These are phyloP conservation scores for Salvia splendens DNA, from an alignment of 257 asterid genomes.

Conservation along the genomic window DNA sequence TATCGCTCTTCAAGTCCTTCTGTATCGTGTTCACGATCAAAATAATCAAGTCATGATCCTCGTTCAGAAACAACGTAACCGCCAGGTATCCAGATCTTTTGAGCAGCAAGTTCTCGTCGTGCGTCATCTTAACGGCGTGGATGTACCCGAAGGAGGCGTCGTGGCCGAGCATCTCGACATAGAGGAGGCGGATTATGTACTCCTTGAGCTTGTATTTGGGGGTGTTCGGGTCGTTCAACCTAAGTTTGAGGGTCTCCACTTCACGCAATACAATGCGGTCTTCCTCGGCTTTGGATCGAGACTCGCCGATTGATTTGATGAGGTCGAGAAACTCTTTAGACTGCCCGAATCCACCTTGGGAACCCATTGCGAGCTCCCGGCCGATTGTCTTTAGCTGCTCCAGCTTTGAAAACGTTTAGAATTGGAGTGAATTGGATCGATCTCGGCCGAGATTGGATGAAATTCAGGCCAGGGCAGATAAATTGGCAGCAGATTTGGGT, in stretches of 20 bases:
- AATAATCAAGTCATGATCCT: slow-evolving; percentile 94
- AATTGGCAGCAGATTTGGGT: slow-evolving; percentile 33
- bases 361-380: slow-evolving; percentile 97
- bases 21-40: slow-evolving; percentile 94
- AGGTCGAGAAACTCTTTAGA: slow-evolving; percentile 93
- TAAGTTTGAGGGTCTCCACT: slow-evolving; percentile 76
- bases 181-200: slow-evolving; percentile 74
- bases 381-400: slow-evolving; percentile 94
- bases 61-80: slow-evolving; percentile 80
- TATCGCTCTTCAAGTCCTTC: slow-evolving; percentile 95
- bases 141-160: slow-evolving; percentile 96
- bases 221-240: slow-evolving; percentile 70
- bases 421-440: slow-evolving; percentile 25
- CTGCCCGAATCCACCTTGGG: slow-evolving; percentile 90
- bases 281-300: slow-evolving; percentile 97
- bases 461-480: slow-evolving; percentile 1
- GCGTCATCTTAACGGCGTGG: slow-evolving; percentile 98
- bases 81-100: slow-evolving; percentile 93
- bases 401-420: slow-evolving; percentile 45
- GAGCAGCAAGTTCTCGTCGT: slow-evolving; percentile 71
- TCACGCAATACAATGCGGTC: slow-evolving; percentile 90
- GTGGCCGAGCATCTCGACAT: slow-evolving; percentile 95
- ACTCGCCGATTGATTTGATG: slow-evolving; percentile 89
- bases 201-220: slow-evolving; percentile 91
- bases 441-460: slow-evolving; percentile 22